Evolutionary conservation across 345 rosid genomes (phyloP), one percentile per base, ranked within the genome.

Genomic region (Acer yangbiense): DNA sequence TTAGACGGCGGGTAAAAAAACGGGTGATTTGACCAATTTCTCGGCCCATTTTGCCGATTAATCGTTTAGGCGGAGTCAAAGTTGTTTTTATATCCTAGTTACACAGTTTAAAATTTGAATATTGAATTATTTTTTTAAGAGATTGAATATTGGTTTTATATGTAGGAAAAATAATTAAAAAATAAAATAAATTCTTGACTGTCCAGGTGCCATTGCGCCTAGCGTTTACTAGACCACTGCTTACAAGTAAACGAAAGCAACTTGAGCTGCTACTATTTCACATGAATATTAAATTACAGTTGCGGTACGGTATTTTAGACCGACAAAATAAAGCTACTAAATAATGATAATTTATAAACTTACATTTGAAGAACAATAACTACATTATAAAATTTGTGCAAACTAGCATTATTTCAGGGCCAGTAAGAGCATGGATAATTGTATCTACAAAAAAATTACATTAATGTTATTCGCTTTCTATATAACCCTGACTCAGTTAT

Each of bases 391-490:
- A 25, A 9, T 46, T 62, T 43, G 43, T 14, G 58, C 18, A 74
- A 72, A 63, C 61, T 52, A 75, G 72, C 54, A 32, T 14, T 35
- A 35, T 4, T 75, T 32, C 71, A 46, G 63, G 39, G 48, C 50
- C 46, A n/a, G 29, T 29, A 29, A 48, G 70, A 60, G 12, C 17
- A 43, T 43, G 18, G 13, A 14, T 6, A 67, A 14, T 11, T 27
- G 11, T 78, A 79, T 77, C 83, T 77, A 83, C 86, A 73, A 74
- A 44, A 68, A 43, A 43, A 46, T 73, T 76, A 73, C 76, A 74
- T 23, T 60, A n/a, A 54, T 69, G 29, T 79, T 73, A 62, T 80
- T 69, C 60, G 73, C 76, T 68, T 17, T 73, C 79, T 76, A 79
- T 44, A 48, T 44, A 48, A 72, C 58, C 75, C 75, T 72, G 72